A percentile compares a stretch with the other conserved stretches of the same genome.
phyloP scores from a whole-genome alignment of 352 stramenopile species.

The Detonula confervacea region DNA sequence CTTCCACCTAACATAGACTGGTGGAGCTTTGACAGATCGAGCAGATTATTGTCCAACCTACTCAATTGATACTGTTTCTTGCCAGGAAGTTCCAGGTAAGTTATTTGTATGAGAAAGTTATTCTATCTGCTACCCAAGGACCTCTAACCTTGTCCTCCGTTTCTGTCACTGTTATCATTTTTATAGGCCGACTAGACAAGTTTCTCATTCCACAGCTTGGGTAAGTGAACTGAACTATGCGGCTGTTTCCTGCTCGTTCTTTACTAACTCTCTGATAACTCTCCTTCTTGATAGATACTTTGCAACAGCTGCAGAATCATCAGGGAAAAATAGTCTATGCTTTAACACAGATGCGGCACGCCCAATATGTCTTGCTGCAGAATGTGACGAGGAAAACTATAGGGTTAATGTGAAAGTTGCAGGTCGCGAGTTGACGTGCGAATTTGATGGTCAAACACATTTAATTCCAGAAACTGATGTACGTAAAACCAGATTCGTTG shows the following conservation, averaged over 20 bases:
- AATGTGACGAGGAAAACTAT: constrained; percentile 26
- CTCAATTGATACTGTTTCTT: constrained; percentile 30
- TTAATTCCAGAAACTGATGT: constrained; percentile 24
- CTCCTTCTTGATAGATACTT: too few relatives aligned
- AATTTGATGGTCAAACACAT: constrained; percentile 34
- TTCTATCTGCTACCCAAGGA: not conserved
- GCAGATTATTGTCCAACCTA: constrained; percentile 41
- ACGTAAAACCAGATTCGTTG: too few relatives aligned
- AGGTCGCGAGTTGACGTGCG: constrained; percentile 17
- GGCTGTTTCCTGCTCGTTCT: too few relatives aligned
- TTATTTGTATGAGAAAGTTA: not conserved
- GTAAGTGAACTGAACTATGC: too few relatives aligned
- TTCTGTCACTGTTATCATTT: not conserved
- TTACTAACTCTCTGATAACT: too few relatives aligned
- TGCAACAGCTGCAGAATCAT: constrained; percentile 21
- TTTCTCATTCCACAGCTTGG: constrained; percentile 23
- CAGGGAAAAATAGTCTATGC: constrained; percentile 15
- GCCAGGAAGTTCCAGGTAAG: constrained; percentile 27
- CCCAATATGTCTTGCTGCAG: constrained; percentile 23
- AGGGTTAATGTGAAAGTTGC: constrained; percentile 28
- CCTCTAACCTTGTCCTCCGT: not conserved
- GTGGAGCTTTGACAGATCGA: constrained; percentile 24
- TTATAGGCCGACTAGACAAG: constrained; percentile 19
- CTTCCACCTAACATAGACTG: not conserved
- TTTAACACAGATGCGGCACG: constrained; percentile 26